Base-by-base conservation (phyloP, 2,329 filamentous ascomycete genomes). In the Keithomyces neogunnii region DNA sequence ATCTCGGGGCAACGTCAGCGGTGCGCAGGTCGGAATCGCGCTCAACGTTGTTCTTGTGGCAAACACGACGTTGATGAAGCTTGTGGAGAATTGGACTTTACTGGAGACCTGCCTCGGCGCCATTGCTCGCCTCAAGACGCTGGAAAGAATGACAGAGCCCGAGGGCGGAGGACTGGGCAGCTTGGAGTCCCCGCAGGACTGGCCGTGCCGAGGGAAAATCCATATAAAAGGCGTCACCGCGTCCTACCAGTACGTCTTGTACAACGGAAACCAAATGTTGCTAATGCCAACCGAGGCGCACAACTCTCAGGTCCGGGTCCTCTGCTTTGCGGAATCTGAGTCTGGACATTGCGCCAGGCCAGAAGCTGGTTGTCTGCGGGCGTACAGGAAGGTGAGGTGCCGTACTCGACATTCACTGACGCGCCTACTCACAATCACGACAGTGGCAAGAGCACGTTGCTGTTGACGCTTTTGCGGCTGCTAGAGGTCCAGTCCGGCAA, bases 171-270 rank as follows among this genome's bases (percentile, higher is more conserved):
- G 38, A 44, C n/a, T 35, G 33, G 33, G 33, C 8, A 35, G 33
- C 8, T 7, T 45, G 10, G 19, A 19, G 42, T 39, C 45, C 30
- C 46, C 48, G 5, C 6, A 51, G 4, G 51, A 42, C 4, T 68
- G 65, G 65, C 66, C 65, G 1, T 28, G 50, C 4, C 35, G 46
- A 5, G 63, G 66, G 1, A 19, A 6, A 3, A 58, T 68, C 19
- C 50, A 61, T 19, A 50, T 67, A 9, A 46, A 50, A 1, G 48
- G 45, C 5, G 59, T 66, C 0, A 63, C 57, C 6, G 64, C 65
- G 3, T 56, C 52, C 2, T 68, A 67, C 45, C 44, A 48, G 55
- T 54, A n/a, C 11, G 38, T 40, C 33, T 11, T 35, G 11, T 35
- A 35, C 11, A 7, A 35, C 6, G 3, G 33, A 35, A 35, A 11